These are phyloP conservation scores for Diversispora epigaea DNA, from an alignment of 192 early-diverging fungal species.

Conservation along the genomic window DNA sequence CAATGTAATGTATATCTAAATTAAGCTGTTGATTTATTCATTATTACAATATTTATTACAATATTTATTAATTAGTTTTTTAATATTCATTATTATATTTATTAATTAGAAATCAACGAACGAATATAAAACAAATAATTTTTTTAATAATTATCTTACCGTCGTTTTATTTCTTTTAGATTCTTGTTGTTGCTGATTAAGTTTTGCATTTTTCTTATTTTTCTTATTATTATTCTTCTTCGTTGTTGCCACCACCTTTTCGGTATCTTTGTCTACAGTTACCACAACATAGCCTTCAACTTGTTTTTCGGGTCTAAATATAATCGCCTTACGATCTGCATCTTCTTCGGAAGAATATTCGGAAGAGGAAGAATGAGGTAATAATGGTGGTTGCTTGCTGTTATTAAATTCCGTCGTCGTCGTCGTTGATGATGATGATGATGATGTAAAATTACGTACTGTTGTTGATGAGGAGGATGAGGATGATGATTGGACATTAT, in stretches of 20 bases:
- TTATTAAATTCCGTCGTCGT: not conserved
- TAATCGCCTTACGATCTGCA: not conserved
- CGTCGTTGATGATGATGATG: too few relatives aligned
- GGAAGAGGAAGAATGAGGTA: slow-evolving; percentile 32
- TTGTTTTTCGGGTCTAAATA: slow-evolving; percentile 12
- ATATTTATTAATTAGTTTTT: not conserved
- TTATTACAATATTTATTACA: too few relatives aligned
- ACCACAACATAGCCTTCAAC: slow-evolving; percentile 5
- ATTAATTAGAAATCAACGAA: not conserved
- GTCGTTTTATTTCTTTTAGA: not conserved
- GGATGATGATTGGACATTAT: not conserved
- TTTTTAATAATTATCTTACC: not conserved
- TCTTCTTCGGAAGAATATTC: slow-evolving; percentile 33
- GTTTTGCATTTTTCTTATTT: not conserved
- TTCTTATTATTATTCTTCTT: not conserved
- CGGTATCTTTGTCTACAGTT: not conserved
- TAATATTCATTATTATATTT: too few relatives aligned
- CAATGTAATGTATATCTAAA: too few relatives aligned
- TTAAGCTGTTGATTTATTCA: too few relatives aligned
- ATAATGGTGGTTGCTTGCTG: slow-evolving; percentile 7
- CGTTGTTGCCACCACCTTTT: not conserved
- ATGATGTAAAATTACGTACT: too few relatives aligned
- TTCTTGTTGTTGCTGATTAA: not conserved
- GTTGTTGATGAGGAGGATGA: too few relatives aligned
- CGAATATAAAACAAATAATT: not conserved